Conservation (phyloP, 805 yeast genomes). For the Metschnikowia peoriensis region DNA sequence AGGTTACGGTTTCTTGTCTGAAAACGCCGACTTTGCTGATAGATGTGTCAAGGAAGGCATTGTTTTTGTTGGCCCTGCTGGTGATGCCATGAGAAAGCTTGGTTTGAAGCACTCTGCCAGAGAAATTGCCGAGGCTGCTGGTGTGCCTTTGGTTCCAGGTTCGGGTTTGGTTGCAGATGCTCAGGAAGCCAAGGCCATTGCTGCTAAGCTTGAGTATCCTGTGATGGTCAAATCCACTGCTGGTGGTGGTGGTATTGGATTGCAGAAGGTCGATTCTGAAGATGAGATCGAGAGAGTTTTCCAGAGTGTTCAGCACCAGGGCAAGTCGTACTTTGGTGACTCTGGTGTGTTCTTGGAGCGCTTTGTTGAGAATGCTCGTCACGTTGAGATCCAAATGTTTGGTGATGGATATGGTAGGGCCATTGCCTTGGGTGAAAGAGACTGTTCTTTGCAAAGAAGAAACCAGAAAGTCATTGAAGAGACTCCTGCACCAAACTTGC, state of each 20-base stretch:
- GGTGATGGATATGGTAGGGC: constrained; percentile 96
- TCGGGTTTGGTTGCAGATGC: constrained; percentile 75
- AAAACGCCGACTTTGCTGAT: constrained; percentile 94
- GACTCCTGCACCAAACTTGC: constrained; percentile 95
- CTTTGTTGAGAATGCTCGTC: constrained; percentile 92
- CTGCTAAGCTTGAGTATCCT: constrained; percentile 77
- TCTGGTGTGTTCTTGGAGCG: constrained; percentile 93
- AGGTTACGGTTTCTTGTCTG: constrained; percentile 95
- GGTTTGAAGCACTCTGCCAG: constrained; percentile 97
- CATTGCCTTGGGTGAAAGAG: constrained; percentile 94
- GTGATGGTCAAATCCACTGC: constrained; percentile 97
- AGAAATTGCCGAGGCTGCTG: constrained; percentile 86
- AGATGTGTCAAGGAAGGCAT: constrained; percentile 79
- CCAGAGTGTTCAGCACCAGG: constrained; percentile 91
- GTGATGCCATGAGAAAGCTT: constrained; percentile 84
- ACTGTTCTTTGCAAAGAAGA: constrained; percentile 95
- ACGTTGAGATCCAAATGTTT: constrained; percentile 93
- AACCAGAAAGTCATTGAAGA: constrained; percentile 96
- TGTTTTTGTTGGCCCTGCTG: constrained; percentile 94
- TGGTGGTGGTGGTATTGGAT: constrained; percentile 99
- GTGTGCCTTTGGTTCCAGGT: constrained; percentile 97
- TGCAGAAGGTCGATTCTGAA: constrained; percentile 85
- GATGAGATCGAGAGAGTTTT: constrained; percentile 81
- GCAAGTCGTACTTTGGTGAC: constrained; percentile 89
- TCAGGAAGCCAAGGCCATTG: constrained; percentile 72